Conservation (phyloP, 2,329 filamentous ascomycete species). For the Aureobasidium sp. region DNA sequence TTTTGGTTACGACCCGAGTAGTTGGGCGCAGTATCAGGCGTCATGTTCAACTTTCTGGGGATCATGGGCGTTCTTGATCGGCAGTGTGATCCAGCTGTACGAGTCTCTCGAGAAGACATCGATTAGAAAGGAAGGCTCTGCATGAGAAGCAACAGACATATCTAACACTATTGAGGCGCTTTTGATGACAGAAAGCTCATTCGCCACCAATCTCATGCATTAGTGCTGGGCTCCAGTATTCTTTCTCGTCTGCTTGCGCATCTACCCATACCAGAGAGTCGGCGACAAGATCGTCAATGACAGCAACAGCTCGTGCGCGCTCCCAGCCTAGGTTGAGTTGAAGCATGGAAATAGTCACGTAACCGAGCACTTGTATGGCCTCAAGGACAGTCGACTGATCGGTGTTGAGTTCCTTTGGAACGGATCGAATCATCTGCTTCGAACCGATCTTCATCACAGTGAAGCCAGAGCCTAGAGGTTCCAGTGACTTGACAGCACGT, state of each 20-base stretch:
- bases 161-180: too few species aligned
- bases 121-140: constrained; percentile 18
- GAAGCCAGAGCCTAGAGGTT: constrained; percentile 83
- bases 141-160: background rate
- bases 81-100: constrained; percentile 25
- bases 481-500: constrained; percentile 77
- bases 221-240: constrained; percentile 86
- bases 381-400: constrained; percentile 92
- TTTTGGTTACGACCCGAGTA: constrained; percentile 23
- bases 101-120: constrained; percentile 25
- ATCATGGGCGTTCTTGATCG: constrained; percentile 27
- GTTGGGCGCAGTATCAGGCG: constrained; percentile 25
- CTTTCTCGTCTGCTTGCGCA: constrained; percentile 73
- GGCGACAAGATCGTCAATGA: constrained; percentile 79
- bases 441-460: constrained; percentile 75
- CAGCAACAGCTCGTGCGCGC: constrained; percentile 73
- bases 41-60: constrained; percentile 23
- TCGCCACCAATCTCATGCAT: constrained; percentile 39
- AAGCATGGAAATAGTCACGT: constrained; percentile 83
- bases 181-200: background rate
- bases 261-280: constrained; percentile 95
- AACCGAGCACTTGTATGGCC: constrained; percentile 81
- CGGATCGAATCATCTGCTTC: constrained; percentile 80
- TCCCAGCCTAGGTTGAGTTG: constrained; percentile 83
- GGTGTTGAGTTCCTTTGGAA: constrained; percentile 90